Evolutionary conservation across 2,329 filamentous ascomycete species (phyloP).

Genomic region (Colletotrichum simmondsii): DNA sequence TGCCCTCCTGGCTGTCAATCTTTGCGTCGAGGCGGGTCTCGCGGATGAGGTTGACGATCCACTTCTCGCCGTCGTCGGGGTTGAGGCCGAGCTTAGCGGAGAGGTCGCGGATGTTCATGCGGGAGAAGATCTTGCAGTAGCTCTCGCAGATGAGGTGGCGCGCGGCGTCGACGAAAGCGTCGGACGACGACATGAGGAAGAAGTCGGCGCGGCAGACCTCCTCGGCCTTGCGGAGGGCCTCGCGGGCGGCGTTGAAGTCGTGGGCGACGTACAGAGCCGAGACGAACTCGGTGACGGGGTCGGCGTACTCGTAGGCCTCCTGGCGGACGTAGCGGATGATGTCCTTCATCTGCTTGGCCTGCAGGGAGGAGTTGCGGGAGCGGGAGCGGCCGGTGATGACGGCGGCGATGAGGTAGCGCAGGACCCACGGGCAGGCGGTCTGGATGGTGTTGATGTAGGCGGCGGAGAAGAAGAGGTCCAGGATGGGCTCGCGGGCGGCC

Average conservation of each 20-base stretch:
- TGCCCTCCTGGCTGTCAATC: constrained; percentile 99
- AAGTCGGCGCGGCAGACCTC: constrained; percentile 93
- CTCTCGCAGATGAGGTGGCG: constrained; percentile 97
- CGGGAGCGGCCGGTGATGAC: constrained; percentile 93
- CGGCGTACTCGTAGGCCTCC: constrained; percentile 96
- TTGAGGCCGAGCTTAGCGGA: constrained; percentile 91
- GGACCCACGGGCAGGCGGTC: constrained; percentile 95
- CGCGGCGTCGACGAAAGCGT: constrained; percentile 92
- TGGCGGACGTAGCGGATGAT: constrained; percentile 94
- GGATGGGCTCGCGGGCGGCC: constrained; percentile 86
- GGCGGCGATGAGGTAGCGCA: constrained; percentile 92
- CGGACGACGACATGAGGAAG: constrained; percentile 87
- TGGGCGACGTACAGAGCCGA: constrained; percentile 91
- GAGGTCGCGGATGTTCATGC: constrained; percentile 98
- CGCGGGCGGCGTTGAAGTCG: constrained; percentile 91
- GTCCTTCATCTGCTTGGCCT: constrained; percentile 99
- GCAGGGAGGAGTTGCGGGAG: constrained; percentile 81
- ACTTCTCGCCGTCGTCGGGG: constrained; percentile 98
- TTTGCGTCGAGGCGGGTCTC: constrained; percentile 98
- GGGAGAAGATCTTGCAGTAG: constrained; percentile 99
- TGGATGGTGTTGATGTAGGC: constrained; percentile 99
- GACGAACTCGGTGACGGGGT: constrained; percentile 96
- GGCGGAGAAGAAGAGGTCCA: constrained; percentile 96
- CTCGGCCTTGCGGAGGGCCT: constrained; percentile 89
- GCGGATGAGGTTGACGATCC: constrained; percentile 99